These are phyloP conservation scores for Samsoniella hepiali DNA, from an alignment of 2,329 filamentous ascomycete genomes.

Conservation along the genomic window DNA sequence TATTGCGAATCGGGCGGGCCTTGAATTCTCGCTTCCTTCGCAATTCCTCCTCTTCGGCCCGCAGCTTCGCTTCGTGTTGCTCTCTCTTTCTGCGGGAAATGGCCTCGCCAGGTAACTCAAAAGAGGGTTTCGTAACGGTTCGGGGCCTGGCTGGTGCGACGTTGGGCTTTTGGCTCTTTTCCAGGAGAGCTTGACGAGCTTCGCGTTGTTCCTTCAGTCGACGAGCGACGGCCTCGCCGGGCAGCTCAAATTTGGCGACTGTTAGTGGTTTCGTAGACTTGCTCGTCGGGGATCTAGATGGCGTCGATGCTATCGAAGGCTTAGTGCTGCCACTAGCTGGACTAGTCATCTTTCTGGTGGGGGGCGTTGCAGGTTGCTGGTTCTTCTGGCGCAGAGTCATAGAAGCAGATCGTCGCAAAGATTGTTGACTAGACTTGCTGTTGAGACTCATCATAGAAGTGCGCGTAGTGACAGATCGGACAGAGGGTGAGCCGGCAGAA, in stretches of 20 bases:
- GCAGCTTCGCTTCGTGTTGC: conserved; percentile 53
- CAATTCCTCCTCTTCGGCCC: conserved; percentile 58
- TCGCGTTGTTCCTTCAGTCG: conserved; percentile 58
- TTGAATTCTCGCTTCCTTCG: conserved; percentile 61
- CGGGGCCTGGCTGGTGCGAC: conserved; percentile 45
- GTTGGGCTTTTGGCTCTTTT: conserved; percentile 33
- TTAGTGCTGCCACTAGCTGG: conserved; percentile 1
- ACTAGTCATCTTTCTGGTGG: conserved; percentile 14
- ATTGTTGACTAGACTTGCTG: conserved; percentile 34
- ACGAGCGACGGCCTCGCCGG: conserved; percentile 58
- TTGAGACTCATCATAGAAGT: conserved; percentile 36
- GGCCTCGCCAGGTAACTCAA: conserved; percentile 62
- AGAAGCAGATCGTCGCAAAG: conserved; percentile 42
- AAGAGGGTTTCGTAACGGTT: conserved; percentile 51
- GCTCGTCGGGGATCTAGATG: conserved; percentile 15
- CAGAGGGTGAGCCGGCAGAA: conserved; percentile 21
- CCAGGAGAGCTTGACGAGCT: conserved; percentile 44
- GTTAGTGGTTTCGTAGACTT: conserved; percentile 56
- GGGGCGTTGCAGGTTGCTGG: conserved; percentile 12
- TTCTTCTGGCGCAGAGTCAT: conserved; percentile 35
- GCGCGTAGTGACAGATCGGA: conserved; percentile 25
- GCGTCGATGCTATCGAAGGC: not conserved
- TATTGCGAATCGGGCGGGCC: conserved; percentile 53
- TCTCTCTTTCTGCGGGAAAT: conserved; percentile 55
- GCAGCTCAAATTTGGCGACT: conserved; percentile 57